These are phyloP conservation scores for Fusarium avenaceum DNA, from an alignment of 2,329 filamentous ascomycete species.

Conservation along the genomic window DNA sequence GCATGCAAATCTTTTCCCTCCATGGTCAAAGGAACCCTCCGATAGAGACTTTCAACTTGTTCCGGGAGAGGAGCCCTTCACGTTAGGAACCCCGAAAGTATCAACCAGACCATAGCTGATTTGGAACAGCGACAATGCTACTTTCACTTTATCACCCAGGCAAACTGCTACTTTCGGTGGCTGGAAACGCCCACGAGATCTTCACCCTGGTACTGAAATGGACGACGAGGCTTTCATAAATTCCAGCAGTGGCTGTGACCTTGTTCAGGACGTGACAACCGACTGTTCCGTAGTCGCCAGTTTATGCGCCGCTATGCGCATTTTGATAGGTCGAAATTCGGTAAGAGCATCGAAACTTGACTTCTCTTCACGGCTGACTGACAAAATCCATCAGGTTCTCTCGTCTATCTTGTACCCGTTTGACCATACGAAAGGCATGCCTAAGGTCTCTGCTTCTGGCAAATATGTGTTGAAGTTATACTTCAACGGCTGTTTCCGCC, in stretches of 20 bases:
- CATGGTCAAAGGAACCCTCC: slow-evolving; percentile 78
- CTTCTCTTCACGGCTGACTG: slow-evolving; percentile 4
- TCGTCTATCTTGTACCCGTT: slow-evolving; percentile 82
- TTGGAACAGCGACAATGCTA: slow-evolving; percentile 71
- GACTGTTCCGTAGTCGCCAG: slow-evolving; percentile 98
- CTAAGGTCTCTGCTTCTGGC: slow-evolving; percentile 79
- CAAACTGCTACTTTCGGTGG: slow-evolving; percentile 83
- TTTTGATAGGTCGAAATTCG: slow-evolving; percentile 76
- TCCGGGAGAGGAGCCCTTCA: slow-evolving; percentile 68
- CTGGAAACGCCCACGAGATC: slow-evolving; percentile 83
- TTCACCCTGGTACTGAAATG: slow-evolving; percentile 54
- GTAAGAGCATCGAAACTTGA: slow-evolving; percentile 59
- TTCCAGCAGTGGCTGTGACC: slow-evolving; percentile 73
- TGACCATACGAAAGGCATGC: slow-evolving; percentile 68
- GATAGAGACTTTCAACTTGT: slow-evolving; percentile 71
- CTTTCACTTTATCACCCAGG: slow-evolving; percentile 78
- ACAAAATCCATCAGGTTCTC: slow-evolving; percentile 67
- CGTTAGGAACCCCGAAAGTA: slow-evolving; percentile 62
- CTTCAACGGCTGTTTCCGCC: slow-evolving; percentile 93
- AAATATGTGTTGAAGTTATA: slow-evolving; percentile 94
- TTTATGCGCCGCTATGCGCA: slow-evolving; percentile 82
- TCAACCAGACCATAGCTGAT: slow-evolving; percentile 7
- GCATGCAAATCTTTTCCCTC: slow-evolving; percentile 86
- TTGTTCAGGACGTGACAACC: slow-evolving; percentile 95
- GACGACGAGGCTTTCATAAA: slow-evolving; percentile 66